phyloP scores from a whole-genome alignment of 805 yeast genomes.

The Blastobotrys muscicola region DNA sequence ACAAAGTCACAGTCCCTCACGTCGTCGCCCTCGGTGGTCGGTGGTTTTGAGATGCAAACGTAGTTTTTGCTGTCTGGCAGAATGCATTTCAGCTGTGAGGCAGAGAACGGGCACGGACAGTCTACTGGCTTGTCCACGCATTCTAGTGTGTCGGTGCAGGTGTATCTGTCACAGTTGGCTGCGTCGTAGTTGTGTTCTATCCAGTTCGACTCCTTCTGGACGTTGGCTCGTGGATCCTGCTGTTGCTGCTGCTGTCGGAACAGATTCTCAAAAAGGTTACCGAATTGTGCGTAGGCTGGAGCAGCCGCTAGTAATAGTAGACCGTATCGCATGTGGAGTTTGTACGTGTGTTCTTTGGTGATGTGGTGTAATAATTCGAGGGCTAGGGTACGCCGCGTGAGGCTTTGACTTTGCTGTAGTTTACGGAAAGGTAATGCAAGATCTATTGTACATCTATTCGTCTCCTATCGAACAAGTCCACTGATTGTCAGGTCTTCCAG shows the following conservation, averaged over 20 bases:
- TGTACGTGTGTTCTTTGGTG: no score
- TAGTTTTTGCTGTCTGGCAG: constrained; percentile 57
- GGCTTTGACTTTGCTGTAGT: no score
- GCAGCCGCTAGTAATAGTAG: constrained; percentile 1
- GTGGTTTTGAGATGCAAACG: constrained; percentile 80
- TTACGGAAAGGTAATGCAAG: no score
- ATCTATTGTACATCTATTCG: background rate
- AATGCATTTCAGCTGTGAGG: constrained; percentile 71
- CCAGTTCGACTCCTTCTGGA: constrained; percentile 18
- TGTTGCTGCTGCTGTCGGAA: constrained; percentile 31
- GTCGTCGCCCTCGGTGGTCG: constrained; percentile 40
- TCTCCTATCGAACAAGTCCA: constrained; percentile 36
- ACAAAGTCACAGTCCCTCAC: constrained; percentile 85
- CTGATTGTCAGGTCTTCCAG: constrained; percentile 73
- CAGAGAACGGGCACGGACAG: constrained; percentile 89
- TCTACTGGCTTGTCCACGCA: constrained; percentile 63
- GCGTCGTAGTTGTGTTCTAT: constrained; percentile 17
- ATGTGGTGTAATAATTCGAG: no score
- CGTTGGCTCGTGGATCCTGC: constrained; percentile 21
- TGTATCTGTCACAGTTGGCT: constrained; percentile 46
- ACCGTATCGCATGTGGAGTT: no score
- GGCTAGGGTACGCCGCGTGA: no score
- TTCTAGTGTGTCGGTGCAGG: constrained; percentile 74
- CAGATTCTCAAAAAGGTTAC: constrained; percentile 36
- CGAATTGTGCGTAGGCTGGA: constrained; percentile 30